Conservation (phyloP, 129 eudicot species). For the Chrysanthemum seticuspe region DNA sequence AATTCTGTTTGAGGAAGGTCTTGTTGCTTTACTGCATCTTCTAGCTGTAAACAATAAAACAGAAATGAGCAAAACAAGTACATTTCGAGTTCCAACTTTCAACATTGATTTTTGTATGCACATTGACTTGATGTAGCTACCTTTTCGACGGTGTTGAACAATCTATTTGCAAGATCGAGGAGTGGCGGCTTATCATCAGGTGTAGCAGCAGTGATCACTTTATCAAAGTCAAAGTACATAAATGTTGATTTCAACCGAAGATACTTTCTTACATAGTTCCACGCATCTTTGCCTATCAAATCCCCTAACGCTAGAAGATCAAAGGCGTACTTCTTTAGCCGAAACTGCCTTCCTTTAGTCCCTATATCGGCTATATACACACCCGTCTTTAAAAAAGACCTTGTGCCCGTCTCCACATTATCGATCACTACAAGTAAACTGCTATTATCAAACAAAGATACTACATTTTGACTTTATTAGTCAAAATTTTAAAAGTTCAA, state of each 20-base stretch:
- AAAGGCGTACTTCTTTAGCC: conserved; percentile 71
- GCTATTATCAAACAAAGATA: background rate
- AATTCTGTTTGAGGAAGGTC: conserved; percentile 52
- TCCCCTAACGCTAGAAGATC: conserved; percentile 86
- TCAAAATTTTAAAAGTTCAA: background rate
- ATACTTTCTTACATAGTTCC: conserved; percentile 64
- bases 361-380: conserved; percentile 79
- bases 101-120: background rate
- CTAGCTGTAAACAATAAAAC: conserved; percentile 52
- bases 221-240: conserved; percentile 90
- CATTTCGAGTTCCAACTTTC: background rate
- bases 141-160: conserved; percentile 80
- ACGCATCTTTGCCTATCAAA: conserved; percentile 69
- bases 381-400: conserved; percentile 70
- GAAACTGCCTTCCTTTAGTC: conserved; percentile 53
- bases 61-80: background rate
- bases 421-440: conserved; percentile 46
- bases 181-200: conserved; percentile 67
- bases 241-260: conserved; percentile 68
- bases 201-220: conserved; percentile 68
- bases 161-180: conserved; percentile 72
- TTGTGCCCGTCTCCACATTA: conserved; percentile 77
- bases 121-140: conserved; percentile 29
- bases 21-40: conserved; percentile 58
- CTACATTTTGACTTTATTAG: background rate